Evolutionary conservation across 805 yeast species (phyloP).

Genomic region (Candida ulmi): DNA sequence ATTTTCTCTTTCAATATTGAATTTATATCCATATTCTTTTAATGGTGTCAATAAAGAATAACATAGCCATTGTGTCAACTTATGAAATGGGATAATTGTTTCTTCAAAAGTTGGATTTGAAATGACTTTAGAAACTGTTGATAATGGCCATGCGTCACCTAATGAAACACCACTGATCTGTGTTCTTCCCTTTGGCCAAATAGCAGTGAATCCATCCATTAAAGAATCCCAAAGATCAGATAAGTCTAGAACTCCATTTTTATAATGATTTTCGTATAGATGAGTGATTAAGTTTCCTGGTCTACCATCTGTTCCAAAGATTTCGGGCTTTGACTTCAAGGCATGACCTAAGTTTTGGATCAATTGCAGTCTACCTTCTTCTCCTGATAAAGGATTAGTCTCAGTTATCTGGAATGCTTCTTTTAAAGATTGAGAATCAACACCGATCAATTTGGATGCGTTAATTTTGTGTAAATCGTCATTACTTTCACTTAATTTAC

Average conservation of each 20-base stretch:
- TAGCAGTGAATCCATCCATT: constrained; percentile 49
- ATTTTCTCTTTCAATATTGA: constrained; percentile 66
- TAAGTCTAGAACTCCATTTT: constrained; percentile 30
- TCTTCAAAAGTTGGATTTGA: constrained; percentile 22
- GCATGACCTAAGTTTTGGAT: constrained; percentile 45
- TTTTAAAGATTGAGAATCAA: constrained; percentile 31
- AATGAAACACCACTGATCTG: constrained; percentile 43
- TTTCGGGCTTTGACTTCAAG: constrained; percentile 29
- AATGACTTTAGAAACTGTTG: constrained; percentile 24
- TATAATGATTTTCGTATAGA: constrained; percentile 23
- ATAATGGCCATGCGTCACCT: constrained; percentile 59
- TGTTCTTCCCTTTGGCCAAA: constrained; percentile 60
- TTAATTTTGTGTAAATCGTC: constrained; percentile 37
- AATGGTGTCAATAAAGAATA: constrained; percentile 55
- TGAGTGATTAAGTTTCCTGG: constrained; percentile 53
- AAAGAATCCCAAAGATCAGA: constrained; percentile 47
- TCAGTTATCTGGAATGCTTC: constrained; percentile 43
- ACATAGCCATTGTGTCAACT: constrained; percentile 62
- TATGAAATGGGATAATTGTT: constrained; percentile 55
- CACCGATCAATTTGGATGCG: constrained; percentile 32
- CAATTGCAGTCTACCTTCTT: constrained; percentile 46
- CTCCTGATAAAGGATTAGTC: constrained; percentile 46
- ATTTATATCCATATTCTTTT: constrained; percentile 38
- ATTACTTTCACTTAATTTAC: constrained; percentile 35
- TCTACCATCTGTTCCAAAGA: constrained; percentile 43